Percentiles rank a stretch among this genome's conserved stretches.
Evolutionary conservation across 148 eudicot species (phyloP).

Genomic region (Camellia sinensis): DNA sequence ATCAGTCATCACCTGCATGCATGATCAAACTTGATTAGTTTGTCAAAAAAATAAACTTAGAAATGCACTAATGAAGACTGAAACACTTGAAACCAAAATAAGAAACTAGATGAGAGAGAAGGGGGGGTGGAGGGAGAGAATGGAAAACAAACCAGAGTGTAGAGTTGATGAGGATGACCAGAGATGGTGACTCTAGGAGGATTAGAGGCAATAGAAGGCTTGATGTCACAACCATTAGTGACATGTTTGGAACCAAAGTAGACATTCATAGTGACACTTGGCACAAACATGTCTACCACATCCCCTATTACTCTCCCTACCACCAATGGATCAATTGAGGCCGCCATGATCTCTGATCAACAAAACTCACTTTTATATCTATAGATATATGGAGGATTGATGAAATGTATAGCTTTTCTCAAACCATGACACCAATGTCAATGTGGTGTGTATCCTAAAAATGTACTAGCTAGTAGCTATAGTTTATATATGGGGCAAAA

Average conservation of each 20-base stretch:
- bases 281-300: constrained; percentile 59
- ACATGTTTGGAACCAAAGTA: constrained; percentile 40
- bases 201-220: constrained; percentile 39
- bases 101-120: no score
- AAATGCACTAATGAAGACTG: background rate
- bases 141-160: constrained; percentile 32
- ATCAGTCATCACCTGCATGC: constrained; percentile 55
- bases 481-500: no score
- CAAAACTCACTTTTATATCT: no score
- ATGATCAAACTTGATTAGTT: background rate
- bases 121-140: background rate
- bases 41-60: background rate
- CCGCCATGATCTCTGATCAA: constrained; percentile 26
- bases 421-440: no score
- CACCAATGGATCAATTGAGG: constrained; percentile 44
- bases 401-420: no score
- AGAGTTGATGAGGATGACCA: constrained; percentile 36
- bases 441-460: no score
- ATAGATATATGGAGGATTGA: no score
- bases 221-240: constrained; percentile 50
- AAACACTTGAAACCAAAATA: background rate
- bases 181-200: constrained; percentile 44
- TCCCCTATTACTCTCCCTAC: constrained; percentile 55
- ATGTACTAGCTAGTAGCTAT: no score
- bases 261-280: constrained; percentile 38